A percentile compares a stretch with the other conserved stretches of the same genome.
phyloP scores from a whole-genome alignment of 768 basidiomycete genomes.

The Sutorius australiensis region DNA sequence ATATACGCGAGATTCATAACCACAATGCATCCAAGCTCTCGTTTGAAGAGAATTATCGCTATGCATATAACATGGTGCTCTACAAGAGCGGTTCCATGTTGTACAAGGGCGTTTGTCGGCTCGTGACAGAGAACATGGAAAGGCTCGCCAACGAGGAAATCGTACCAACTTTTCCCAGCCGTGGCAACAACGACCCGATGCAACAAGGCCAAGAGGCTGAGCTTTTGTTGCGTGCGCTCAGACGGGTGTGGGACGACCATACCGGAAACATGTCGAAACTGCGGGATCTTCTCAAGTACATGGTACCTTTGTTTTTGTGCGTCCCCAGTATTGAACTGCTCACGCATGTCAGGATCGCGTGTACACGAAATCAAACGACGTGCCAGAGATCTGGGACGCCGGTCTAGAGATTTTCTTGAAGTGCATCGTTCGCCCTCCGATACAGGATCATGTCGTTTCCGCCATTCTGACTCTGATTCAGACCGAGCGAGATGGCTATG shows the following conservation, averaged over 20 bases:
- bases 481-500: slow-evolving; percentile 87
- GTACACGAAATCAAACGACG: slow-evolving; percentile 67
- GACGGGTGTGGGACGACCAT: slow-evolving; percentile 93
- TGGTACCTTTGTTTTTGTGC: slow-evolving; percentile 53
- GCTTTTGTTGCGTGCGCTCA: slow-evolving; percentile 74
- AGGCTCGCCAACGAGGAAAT: slow-evolving; percentile 71
- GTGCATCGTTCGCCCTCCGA: slow-evolving; percentile 74
- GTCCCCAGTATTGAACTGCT: slow-evolving; percentile 8
- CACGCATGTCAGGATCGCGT: slow-evolving; percentile 73
- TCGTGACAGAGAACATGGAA: slow-evolving; percentile 82
- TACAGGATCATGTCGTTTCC: slow-evolving; percentile 75
- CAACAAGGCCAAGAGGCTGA: slow-evolving; percentile 84
- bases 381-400: slow-evolving; percentile 78
- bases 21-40: slow-evolving; percentile 87
- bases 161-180: slow-evolving; percentile 77
- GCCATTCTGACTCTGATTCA: slow-evolving; percentile 86
- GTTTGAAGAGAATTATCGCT: slow-evolving; percentile 92
- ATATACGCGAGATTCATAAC: slow-evolving; percentile 92
- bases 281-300: slow-evolving; percentile 89
- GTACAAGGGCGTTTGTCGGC: slow-evolving; percentile 77
- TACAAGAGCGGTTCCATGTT: slow-evolving; percentile 79
- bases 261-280: slow-evolving; percentile 83
- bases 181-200: slow-evolving; percentile 60
- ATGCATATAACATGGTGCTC: slow-evolving; percentile 92
- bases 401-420: slow-evolving; percentile 81